These are phyloP conservation scores for Artemisia tridentata DNA, from an alignment of 129 eudicot genomes.

Conservation along the genomic window DNA sequence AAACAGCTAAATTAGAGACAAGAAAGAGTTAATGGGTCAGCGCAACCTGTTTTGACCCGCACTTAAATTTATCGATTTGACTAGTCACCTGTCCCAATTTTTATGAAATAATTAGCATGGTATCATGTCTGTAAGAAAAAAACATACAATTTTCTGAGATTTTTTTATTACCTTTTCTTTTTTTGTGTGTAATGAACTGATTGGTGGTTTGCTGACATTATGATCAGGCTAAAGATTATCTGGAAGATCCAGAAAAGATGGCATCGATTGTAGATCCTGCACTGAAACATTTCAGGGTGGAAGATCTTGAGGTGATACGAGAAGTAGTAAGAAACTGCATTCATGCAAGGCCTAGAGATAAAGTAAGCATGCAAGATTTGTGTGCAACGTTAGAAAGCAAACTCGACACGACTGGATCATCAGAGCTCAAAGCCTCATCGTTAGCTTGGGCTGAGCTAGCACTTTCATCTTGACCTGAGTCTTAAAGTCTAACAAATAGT, in stretches of 20 bases:
- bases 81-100: too few relatives aligned
- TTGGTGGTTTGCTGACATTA: background rate
- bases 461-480: slow-evolving; percentile 55
- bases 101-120: too few relatives aligned
- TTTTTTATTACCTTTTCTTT: background rate
- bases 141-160: too few relatives aligned
- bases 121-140: too few relatives aligned
- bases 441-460: slow-evolving; percentile 96
- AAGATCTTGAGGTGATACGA: slow-evolving; percentile 66
- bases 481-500: slow-evolving; percentile 39
- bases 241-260: slow-evolving; percentile 56
- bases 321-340: slow-evolving; percentile 62
- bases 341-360: slow-evolving; percentile 33
- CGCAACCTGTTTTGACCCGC: too few relatives aligned
- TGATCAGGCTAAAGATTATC: slow-evolving; percentile 71
- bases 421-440: slow-evolving; percentile 75
- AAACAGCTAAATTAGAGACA: too few relatives aligned
- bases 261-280: slow-evolving; percentile 63
- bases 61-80: too few relatives aligned
- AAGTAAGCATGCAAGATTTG: slow-evolving; percentile 55
- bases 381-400: slow-evolving; percentile 65
- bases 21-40: too few relatives aligned
- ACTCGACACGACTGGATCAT: slow-evolving; percentile 60
- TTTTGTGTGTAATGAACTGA: background rate
- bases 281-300: slow-evolving; percentile 58